Evolutionary conservation across 139 green algal species (phyloP).

Genomic region (Nannochloris sp.): DNA sequence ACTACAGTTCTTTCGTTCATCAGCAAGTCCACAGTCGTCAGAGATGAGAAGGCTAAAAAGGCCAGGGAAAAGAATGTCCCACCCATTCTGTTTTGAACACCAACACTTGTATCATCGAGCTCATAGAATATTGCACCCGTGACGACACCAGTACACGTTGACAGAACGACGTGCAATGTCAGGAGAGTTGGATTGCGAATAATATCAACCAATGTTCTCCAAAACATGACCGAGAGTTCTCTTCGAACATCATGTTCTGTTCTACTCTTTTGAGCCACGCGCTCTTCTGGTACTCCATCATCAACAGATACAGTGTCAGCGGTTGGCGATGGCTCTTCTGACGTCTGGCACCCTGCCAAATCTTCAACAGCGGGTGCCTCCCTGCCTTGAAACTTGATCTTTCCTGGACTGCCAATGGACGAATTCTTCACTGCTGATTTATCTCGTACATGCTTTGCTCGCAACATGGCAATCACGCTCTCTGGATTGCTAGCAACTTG

Average conservation of each 20-base stretch:
- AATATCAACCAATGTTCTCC: conserved; percentile 58
- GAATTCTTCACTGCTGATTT: not conserved
- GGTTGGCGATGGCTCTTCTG: no score
- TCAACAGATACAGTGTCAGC: no score
- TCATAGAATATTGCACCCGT: conserved; percentile 53
- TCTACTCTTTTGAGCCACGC: no score
- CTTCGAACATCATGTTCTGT: conserved; percentile 9
- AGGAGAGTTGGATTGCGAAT: conserved; percentile 60
- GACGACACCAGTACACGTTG: conserved; percentile 44
- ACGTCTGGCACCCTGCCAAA: no score
- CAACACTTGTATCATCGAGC: conserved; percentile 25
- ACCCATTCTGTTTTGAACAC: conserved; percentile 59
- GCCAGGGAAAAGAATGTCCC: conserved; percentile 72
- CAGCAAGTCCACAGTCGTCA: conserved; percentile 62
- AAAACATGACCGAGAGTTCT: conserved; percentile 60
- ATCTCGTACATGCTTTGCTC: not conserved
- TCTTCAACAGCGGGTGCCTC: no score
- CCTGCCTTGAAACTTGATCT: not conserved
- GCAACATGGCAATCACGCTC: conserved; percentile 6
- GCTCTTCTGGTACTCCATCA: no score
- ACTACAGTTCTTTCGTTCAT: conserved; percentile 54
- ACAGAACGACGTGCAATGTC: conserved; percentile 44
- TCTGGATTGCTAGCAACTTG: conserved; percentile 9
- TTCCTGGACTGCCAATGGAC: not conserved
- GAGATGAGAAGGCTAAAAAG: conserved; percentile 61